These are phyloP conservation scores for Neonectria magnoliae DNA, from an alignment of 2,329 filamentous ascomycete genomes.

Conservation along the genomic window DNA sequence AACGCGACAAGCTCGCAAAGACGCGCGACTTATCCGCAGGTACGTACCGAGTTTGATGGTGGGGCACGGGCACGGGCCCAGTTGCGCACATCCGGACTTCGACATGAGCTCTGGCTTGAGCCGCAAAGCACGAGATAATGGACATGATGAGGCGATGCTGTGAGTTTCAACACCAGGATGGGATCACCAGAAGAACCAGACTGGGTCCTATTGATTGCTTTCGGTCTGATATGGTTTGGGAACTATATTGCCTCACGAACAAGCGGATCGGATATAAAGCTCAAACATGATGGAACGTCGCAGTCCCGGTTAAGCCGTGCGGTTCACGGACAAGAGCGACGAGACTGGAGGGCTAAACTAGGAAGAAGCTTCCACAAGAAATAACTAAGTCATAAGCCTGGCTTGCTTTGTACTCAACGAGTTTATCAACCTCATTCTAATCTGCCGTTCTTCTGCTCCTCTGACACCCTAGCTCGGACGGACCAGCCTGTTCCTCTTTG, in stretches of 20 bases:
- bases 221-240: background rate
- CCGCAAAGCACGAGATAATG: background rate
- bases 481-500: background rate
- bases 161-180: too few species aligned
- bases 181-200: background rate
- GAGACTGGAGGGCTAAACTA: background rate
- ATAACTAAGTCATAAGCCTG: background rate
- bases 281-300: background rate
- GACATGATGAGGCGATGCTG: background rate
- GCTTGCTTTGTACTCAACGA: too few species aligned
- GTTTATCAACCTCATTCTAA: background rate
- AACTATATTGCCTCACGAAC: background rate
- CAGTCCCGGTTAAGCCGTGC: too few species aligned
- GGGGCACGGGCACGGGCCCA: slow-evolving; percentile 22
- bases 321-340: background rate
- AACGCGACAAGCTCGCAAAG: slow-evolving; percentile 24
- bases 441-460: background rate
- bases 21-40: slow-evolving; percentile 13
- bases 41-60: background rate
- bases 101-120: background rate
- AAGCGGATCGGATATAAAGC: background rate
- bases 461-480: background rate
- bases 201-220: background rate
- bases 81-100: background rate
- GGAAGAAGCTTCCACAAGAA: background rate